Evolutionary conservation across 306 rosid genomes (phyloP), one percentile per base, ranked within the genome.

Genomic region (Hippophae rhamnoides): DNA sequence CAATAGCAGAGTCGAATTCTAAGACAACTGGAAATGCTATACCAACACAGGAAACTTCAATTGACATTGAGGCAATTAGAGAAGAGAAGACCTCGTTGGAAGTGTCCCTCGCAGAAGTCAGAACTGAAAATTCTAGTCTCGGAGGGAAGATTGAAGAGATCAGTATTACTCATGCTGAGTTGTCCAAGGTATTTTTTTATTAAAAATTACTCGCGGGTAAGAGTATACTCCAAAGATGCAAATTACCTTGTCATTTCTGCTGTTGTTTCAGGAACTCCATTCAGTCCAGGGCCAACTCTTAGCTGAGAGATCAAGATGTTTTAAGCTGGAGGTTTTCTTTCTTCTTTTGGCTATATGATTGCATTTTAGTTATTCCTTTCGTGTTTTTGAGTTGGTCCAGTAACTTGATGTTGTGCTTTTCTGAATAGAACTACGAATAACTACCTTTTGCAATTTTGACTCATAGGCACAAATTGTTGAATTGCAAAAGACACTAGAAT

Each of bases 221-320:
- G 48, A 48, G 11, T 48, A 57, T 42, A 13, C 57, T 62, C 9
- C 10, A 46, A 18, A 25, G 60, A 59, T 61, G 38, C 41, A 38
- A 46, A 53, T 38, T 61, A 65, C 62, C 62, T 83, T 75, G 64
- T 60, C 55, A 5, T 54, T 31, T 31, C 38, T 31, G 38, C 61
- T 42, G 43, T 71, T 63, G 60, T 56, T 65, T 57, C 90, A 93
- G 99, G 99, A 93, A 72, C 89, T 93, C 65, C 86, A 69, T 47
- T 93, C 97, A 12, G 95, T 93, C 56, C 95, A 88, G 72, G 94
- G 85, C 25, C 97, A 93, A 70, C 86, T 93, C 57, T 78, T 84
- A 64, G 81, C 94, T 49, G 99, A 93, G 81, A 82, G 97, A 77
- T 93, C 99, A 65, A 84, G 99, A 75, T 93, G 97, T 76, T 93